A percentile compares a stretch with the other conserved stretches of the same genome.
phyloP scores from a whole-genome alignment of 176 grass and related monocot species.

The Musa schizocarpa region DNA sequence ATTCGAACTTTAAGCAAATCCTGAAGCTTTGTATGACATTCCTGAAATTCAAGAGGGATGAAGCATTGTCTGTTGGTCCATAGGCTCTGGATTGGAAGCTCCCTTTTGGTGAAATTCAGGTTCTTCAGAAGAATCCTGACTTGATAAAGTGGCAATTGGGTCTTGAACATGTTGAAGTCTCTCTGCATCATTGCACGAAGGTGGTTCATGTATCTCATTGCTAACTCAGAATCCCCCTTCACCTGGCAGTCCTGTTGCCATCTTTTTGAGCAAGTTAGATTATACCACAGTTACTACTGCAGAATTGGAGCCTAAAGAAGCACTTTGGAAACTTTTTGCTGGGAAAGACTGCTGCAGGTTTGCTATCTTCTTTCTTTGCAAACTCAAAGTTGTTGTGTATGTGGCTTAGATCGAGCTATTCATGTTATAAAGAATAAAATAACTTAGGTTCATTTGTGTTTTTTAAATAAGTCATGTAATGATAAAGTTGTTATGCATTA shows the following conservation, averaged over 20 bases:
- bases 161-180: constrained; percentile 38
- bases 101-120: constrained; percentile 53
- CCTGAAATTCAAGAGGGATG: constrained; percentile 64
- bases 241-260: constrained; percentile 49
- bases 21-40: constrained; percentile 74
- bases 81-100: constrained; percentile 53
- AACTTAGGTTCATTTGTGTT: no score
- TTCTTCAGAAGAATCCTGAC: constrained; percentile 50
- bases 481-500: no score
- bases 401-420: no score
- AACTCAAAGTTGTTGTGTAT: no score
- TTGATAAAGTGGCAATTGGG: constrained; percentile 61
- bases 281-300: constrained; percentile 11
- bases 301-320: background rate
- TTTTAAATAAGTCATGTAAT: no score
- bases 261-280: constrained; percentile 49
- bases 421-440: no score
- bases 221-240: constrained; percentile 44
- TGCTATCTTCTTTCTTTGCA: background rate
- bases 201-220: constrained; percentile 30
- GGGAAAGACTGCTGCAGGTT: background rate
- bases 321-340: background rate
- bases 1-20: constrained; percentile 53
- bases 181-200: constrained; percentile 24
- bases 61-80: constrained; percentile 32